Conservation (phyloP, 768 basidiomycete species). For the Boletus sp. region DNA sequence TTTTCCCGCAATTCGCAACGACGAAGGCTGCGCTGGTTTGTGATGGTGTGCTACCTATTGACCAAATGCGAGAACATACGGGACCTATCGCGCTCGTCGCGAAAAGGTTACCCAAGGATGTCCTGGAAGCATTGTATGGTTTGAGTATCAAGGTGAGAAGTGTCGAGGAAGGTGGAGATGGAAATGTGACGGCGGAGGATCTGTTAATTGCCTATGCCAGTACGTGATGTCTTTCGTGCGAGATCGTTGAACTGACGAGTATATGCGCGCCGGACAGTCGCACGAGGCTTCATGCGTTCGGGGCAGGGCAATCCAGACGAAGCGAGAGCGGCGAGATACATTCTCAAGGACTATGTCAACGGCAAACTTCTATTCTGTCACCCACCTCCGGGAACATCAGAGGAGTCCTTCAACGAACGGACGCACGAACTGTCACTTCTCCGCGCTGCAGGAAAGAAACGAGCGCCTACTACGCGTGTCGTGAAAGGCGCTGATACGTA, state of each 20-base stretch:
- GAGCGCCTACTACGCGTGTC: conserved; percentile 84
- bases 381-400: conserved; percentile 70
- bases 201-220: conserved; percentile 90
- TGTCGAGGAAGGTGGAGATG: conserved; percentile 84
- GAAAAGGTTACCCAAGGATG: conserved; percentile 72
- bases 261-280: conserved; percentile 55
- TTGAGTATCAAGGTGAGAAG: conserved; percentile 63
- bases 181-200: conserved; percentile 70
- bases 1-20: conserved; percentile 97
- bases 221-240: conserved; percentile 42
- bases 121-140: conserved; percentile 91
- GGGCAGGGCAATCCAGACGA: conserved; percentile 98
- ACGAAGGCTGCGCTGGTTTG: conserved; percentile 95
- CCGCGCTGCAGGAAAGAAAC: conserved; percentile 75
- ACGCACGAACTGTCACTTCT: conserved; percentile 61
- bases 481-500: conserved; percentile 83
- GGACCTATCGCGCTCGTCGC: conserved; percentile 80
- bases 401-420: conserved; percentile 71
- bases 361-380: conserved; percentile 91
- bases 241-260: conserved; percentile 15
- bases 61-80: conserved; percentile 92
- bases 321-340: conserved; percentile 85
- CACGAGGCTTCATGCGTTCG: conserved; percentile 86
- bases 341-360: conserved; percentile 97
- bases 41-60: conserved; percentile 95